Percentiles rank a stretch among this genome's conserved stretches.
These are phyloP conservation scores for Aspergillus pseudoviridinutans DNA, from an alignment of 2,329 filamentous ascomycete genomes.

Conservation along the genomic window DNA sequence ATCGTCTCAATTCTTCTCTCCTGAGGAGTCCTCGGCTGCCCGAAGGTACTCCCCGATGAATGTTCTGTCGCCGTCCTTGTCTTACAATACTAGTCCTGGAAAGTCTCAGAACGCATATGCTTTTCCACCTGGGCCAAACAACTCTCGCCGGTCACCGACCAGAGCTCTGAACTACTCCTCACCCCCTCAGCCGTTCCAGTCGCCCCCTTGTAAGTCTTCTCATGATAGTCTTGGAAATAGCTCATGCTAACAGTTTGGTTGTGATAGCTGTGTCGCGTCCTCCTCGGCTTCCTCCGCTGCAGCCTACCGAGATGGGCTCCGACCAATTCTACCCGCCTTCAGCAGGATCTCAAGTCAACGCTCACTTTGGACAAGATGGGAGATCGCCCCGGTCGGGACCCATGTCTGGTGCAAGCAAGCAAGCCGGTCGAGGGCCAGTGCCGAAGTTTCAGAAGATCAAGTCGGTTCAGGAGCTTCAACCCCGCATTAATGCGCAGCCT, in stretches of 20 bases:
- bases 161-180: slow-evolving; percentile 58
- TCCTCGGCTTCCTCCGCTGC: slow-evolving; percentile 72
- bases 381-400: slow-evolving; percentile 46
- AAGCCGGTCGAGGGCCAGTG: slow-evolving; percentile 60
- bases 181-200: slow-evolving; percentile 56
- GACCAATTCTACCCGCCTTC: slow-evolving; percentile 70
- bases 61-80: slow-evolving; percentile 71
- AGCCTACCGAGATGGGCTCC: slow-evolving; percentile 62
- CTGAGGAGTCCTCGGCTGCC: slow-evolving; percentile 75
- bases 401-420: slow-evolving; percentile 48
- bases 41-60: slow-evolving; percentile 98
- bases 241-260: slow-evolving; percentile 20
- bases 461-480: slow-evolving; percentile 68
- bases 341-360: slow-evolving; percentile 67
- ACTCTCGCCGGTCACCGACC: slow-evolving; percentile 72
- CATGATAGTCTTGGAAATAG: neutral
- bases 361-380: slow-evolving; percentile 55
- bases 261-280: slow-evolving; percentile 44
- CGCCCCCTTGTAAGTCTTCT: slow-evolving; percentile 51
- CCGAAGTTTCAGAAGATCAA: slow-evolving; percentile 83
- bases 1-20: slow-evolving; percentile 68
- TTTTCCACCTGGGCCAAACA: slow-evolving; percentile 52
- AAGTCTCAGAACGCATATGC: slow-evolving; percentile 49
- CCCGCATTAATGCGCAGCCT: slow-evolving; percentile 81
- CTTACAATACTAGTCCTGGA: slow-evolving; percentile 66